Evolutionary conservation across 805 yeast species (phyloP), one percentile per base, ranked within the genome.

Genomic region (Kregervanrija delftensis): DNA sequence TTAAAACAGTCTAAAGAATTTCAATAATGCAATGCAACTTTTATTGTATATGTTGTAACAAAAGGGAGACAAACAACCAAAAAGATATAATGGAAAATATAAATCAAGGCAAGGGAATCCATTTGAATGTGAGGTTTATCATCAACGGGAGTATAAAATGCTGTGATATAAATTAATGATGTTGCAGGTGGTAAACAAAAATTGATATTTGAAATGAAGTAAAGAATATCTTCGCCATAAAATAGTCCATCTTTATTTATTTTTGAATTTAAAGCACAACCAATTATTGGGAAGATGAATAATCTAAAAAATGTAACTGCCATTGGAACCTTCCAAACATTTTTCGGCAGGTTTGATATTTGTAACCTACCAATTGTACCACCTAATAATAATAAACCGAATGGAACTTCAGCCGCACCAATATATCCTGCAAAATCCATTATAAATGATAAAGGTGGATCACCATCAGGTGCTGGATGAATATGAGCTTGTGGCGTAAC

Each of bases 101-200:
- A 71, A 30, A 77, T 72, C 30, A 88, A 69, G 0, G 96, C 93
- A 42, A 88, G 71, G 59, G 95, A 85, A 60, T 91, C 96, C 82
- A 91, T 81, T 61, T 89, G 90, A 12, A 75, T 51, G 50, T 73
- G 77, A 33, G 69, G 72, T 2, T 69, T 68, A 5, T 70, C 56
- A 32, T 60, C 67, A 2, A 83, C 77, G 13, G 93, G 95, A 1
- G 90, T 81, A 62, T 83, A 86, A 57, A 87, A 81, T 2, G 96
- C 91, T 2, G 98, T 90, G 52, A 90, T 73, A 63, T 89, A 91
- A 12, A 91, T 82, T 56, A 88, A 82, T 0, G 93, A 74, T 0
- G 97, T 91, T 0, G 96, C 95, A 42, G 86, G 82, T 0, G 98
- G 98, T 47, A 87, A 74, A 0, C 91, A 83, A 60, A 81, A 85